Percentiles rank a stretch among this genome's conserved stretches.
phyloP scores from a whole-genome alignment of 805 yeast genomes.

The Saccharomycopsis sp. region DNA sequence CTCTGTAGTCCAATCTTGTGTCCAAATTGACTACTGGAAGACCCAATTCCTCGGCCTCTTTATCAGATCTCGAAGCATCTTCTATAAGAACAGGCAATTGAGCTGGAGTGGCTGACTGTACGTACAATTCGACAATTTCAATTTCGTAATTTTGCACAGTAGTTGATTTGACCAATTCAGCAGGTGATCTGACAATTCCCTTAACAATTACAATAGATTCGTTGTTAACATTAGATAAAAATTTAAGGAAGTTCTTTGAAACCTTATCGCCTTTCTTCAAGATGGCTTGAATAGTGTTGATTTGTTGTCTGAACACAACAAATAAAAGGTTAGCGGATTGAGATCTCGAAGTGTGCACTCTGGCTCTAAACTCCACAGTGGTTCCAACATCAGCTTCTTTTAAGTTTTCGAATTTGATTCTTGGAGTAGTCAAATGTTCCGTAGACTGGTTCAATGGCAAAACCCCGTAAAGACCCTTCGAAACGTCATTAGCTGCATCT shows the following conservation, averaged over 20 bases:
- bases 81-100: slow-evolving; percentile 91
- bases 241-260: slow-evolving; percentile 94
- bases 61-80: slow-evolving; percentile 93
- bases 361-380: slow-evolving; percentile 81
- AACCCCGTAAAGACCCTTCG: slow-evolving; percentile 84
- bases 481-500: slow-evolving; percentile 73
- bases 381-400: slow-evolving; percentile 52
- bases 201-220: slow-evolving; percentile 90
- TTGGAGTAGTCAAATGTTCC: slow-evolving; percentile 55
- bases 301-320: slow-evolving; percentile 87
- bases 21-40: slow-evolving; percentile 93
- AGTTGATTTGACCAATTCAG: slow-evolving; percentile 81
- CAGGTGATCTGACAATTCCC: slow-evolving; percentile 79
- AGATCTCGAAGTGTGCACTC: slow-evolving; percentile 88
- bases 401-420: slow-evolving; percentile 53
- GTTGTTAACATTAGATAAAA: slow-evolving; percentile 79
- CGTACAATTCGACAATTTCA: slow-evolving; percentile 61
- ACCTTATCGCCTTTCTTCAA: slow-evolving; percentile 70
- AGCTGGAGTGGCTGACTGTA: slow-evolving; percentile 83
- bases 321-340: slow-evolving; percentile 95
- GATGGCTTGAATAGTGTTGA: slow-evolving; percentile 74
- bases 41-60: slow-evolving; percentile 86
- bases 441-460: slow-evolving; percentile 79
- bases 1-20: slow-evolving; percentile 91
- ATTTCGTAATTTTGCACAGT: slow-evolving; percentile 89